A percentile compares a stretch with the other conserved stretches of the same genome.
phyloP scores from a whole-genome alignment of 805 yeast genomes.

The Barnettozyma californica region DNA sequence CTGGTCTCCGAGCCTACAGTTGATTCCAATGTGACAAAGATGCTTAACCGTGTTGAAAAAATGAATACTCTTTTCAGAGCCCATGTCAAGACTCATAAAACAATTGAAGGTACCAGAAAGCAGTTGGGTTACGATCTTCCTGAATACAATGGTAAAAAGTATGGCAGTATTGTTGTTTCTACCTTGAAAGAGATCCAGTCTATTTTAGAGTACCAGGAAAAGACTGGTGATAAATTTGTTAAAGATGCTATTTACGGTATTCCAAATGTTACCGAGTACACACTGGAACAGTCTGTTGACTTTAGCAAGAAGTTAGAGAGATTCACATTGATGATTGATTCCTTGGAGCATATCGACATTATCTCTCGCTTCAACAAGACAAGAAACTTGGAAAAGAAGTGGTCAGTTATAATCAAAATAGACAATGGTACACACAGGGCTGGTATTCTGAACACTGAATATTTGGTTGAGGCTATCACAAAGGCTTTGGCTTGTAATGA shows the following conservation, averaged over 20 bases:
- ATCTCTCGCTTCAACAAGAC: conserved; percentile 34
- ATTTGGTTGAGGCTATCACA: conserved; percentile 33
- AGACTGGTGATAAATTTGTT: conserved; percentile 24
- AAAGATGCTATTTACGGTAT: conserved; percentile 54
- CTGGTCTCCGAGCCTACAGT: conserved; percentile 40
- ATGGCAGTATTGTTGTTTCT: conserved; percentile 56
- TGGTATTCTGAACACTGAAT: conserved; percentile 38
- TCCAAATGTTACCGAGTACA: conserved; percentile 47
- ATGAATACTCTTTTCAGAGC: conserved; percentile 51
- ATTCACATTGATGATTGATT: conserved; percentile 57
- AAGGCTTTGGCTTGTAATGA: conserved; percentile 25
- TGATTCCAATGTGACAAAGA: conserved; percentile 36
- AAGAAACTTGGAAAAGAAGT: conserved; percentile 30
- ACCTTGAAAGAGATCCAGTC: conserved; percentile 65
- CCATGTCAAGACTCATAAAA: conserved; percentile 74
- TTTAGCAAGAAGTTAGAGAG: conserved; percentile 37
- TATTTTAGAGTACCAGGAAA: conserved; percentile 30
- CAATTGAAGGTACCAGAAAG: conserved; percentile 49
- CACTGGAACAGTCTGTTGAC: conserved; percentile 42
- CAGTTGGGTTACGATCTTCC: conserved; percentile 45
- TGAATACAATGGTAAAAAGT: conserved; percentile 26
- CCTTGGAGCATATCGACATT: conserved; percentile 47
- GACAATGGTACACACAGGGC: conserved; percentile 73
- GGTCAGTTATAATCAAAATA: conserved; percentile 66
- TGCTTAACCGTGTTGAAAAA: conserved; percentile 37